A percentile compares a stretch with the other conserved stretches of the same genome.
These are phyloP conservation scores for Stevia rebaudiana DNA, from an alignment of 140 eudicot genomes.

Conservation along the genomic window DNA sequence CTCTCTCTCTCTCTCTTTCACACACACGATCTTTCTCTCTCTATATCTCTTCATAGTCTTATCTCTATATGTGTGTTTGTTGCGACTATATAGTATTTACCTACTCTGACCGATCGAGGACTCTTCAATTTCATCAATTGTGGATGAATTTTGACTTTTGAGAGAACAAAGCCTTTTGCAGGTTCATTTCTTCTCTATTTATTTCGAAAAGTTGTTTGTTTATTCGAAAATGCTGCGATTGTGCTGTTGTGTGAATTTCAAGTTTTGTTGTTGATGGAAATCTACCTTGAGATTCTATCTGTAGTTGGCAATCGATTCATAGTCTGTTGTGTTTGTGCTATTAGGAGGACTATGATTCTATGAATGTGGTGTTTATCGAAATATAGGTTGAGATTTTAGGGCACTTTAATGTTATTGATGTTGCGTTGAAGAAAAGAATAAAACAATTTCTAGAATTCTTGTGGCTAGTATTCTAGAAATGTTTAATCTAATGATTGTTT, in stretches of 20 bases:
- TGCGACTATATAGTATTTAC: conserved; percentile 23
- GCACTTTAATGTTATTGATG: neutral
- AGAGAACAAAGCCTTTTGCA: neutral
- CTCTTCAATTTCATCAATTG: conserved; percentile 5
- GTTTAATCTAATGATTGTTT: neutral
- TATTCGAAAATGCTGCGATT: neutral
- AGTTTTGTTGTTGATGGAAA: conserved; percentile 1
- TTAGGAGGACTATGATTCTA: neutral
- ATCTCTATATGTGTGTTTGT: conserved; percentile 24
- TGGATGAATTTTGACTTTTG: neutral
- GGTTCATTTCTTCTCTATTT: neutral
- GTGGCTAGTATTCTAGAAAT: neutral
- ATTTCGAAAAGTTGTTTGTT: neutral
- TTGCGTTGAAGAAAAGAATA: neutral
- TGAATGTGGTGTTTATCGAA: neutral
- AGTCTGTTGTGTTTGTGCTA: neutral
- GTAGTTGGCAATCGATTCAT: neutral
- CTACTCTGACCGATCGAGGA: conserved; percentile 19
- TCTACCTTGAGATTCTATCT: conserved; percentile 2
- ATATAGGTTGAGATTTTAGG: neutral
- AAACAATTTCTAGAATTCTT: neutral
- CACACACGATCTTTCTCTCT: neutral
- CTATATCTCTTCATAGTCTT: neutral
- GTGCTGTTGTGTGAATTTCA: neutral
- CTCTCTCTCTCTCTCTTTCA: conserved; percentile 1